Percentiles rank a stretch among this genome's conserved stretches.
phyloP scores from a whole-genome alignment of 108 stramenopile species.

The Epithemia pelagica region DNA sequence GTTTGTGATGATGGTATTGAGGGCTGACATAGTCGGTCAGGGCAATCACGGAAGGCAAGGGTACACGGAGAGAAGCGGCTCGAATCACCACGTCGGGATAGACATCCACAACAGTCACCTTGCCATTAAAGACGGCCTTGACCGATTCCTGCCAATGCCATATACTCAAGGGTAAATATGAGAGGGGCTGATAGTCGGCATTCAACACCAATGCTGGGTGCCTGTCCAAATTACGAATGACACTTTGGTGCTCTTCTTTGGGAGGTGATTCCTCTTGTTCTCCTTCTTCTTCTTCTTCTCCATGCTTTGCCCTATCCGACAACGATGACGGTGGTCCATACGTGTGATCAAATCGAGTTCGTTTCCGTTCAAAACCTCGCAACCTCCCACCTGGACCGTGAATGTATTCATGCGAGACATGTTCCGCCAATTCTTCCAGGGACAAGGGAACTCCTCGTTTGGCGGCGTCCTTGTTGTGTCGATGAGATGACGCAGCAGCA shows the following conservation, averaged over 20 bases:
- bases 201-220: constrained; percentile 77
- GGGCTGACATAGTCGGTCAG: constrained; percentile 59
- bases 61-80: constrained; percentile 65
- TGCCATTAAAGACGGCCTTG: constrained; percentile 73
- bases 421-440: constrained; percentile 13
- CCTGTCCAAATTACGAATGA: constrained; percentile 26
- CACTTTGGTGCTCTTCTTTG: background rate
- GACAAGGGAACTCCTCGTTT: constrained; percentile 11
- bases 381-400: constrained; percentile 5
- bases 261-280: background rate
- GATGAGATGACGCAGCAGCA: too few relatives aligned
- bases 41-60: constrained; percentile 74
- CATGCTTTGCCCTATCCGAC: background rate
- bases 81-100: constrained; percentile 67
- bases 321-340: background rate
- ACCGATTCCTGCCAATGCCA: constrained; percentile 87
- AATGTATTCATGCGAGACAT: constrained; percentile 8
- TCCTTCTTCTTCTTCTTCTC: background rate
- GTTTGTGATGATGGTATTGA: constrained; percentile 27
- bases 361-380: background rate
- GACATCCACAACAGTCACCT: constrained; percentile 78
- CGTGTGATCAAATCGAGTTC: background rate
- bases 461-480: background rate
- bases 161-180: constrained; percentile 63
- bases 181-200: constrained; percentile 65